Base-by-base conservation (phyloP, 306 rosid genomes). In the Citrullus amarus region DNA sequence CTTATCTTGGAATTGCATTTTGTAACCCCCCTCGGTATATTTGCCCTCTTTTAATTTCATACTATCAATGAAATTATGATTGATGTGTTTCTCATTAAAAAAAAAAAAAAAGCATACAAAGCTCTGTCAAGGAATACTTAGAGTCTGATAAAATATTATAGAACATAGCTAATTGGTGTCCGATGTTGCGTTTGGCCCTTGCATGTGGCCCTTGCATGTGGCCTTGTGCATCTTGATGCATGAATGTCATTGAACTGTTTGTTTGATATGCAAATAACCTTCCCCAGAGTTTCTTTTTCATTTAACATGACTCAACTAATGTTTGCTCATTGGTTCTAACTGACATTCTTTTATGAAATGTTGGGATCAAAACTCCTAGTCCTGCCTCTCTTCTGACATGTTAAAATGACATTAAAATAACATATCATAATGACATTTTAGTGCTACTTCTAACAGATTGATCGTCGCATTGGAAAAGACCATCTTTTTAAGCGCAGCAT, bases 401-500 rank as follows among this genome's bases (percentile, higher is more conserved):
- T 73, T 8, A 53, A 16, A 53, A 48, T 48, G 53, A 1, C 53
- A 48, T 12, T 36, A 72, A 71, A 46, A 8, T 73, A 30, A 6
- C 30, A 15, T 70, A 36, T 18, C 66, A 4, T 41, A 56, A 28
- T 55, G 67, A 59, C 67, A 20, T 11, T 62, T 32, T 39, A 59
- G 57, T 77, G 58, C 80, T 59, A 43, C 71, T 30, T 73, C 62
- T 51, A 32, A 73, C 88, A 93, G 97, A 88, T 91, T 70, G 98
- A 93, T 88, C 88, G 86, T 79, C 90, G 80, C 58, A 85, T 90
- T 80, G 90, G 89, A 34, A 91, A 90, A 85, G 87, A 90, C 80
- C 90, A 91, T 84, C 92, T 91, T 69, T 93, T 93, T 79, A 93
- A 93, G 48, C 96, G 96, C 83, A 93, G 97, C 80, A 86, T 93